Evolutionary conservation across 2,329 filamentous ascomycete genomes (phyloP).

Genomic region (Cytospora piceicola): DNA sequence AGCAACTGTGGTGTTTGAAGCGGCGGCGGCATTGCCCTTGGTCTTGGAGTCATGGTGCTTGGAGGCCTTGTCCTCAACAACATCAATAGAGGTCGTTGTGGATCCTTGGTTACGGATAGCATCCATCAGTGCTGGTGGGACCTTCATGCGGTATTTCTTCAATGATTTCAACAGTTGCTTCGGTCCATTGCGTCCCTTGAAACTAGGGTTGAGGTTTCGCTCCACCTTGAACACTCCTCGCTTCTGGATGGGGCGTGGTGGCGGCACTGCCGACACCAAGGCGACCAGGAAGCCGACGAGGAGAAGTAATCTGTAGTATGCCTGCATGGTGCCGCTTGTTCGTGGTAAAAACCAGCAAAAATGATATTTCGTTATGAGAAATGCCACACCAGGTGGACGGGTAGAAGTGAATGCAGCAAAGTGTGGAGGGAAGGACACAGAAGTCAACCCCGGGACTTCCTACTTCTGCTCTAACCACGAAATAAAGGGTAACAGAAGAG

Average conservation of each 20-base stretch:
- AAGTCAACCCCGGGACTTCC: constrained; percentile 23
- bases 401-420: constrained; percentile 21
- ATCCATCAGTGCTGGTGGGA: constrained; percentile 48
- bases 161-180: constrained; percentile 67
- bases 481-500: constrained; percentile 16
- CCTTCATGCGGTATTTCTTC: constrained; percentile 66
- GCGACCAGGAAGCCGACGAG: constrained; percentile 53
- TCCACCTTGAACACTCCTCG: constrained; percentile 64
- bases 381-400: constrained; percentile 37
- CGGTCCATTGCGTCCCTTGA: constrained; percentile 60
- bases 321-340: constrained; percentile 34
- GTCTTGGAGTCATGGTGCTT: constrained; percentile 17
- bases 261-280: constrained; percentile 50
- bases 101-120: constrained; percentile 38
- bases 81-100: constrained; percentile 18
- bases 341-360: constrained; percentile 20
- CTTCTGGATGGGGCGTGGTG: constrained; percentile 47
- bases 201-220: constrained; percentile 58
- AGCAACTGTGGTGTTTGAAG: constrained; percentile 14
- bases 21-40: constrained; percentile 9
- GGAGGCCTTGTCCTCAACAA: constrained; percentile 26
- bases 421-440: constrained; percentile 18
- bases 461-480: constrained; percentile 27
- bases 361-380: constrained; percentile 5
- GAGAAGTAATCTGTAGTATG: constrained; percentile 38